Evolutionary conservation across 176 grass and related monocot species (phyloP).

Genomic region (Calamus simplicifolius): DNA sequence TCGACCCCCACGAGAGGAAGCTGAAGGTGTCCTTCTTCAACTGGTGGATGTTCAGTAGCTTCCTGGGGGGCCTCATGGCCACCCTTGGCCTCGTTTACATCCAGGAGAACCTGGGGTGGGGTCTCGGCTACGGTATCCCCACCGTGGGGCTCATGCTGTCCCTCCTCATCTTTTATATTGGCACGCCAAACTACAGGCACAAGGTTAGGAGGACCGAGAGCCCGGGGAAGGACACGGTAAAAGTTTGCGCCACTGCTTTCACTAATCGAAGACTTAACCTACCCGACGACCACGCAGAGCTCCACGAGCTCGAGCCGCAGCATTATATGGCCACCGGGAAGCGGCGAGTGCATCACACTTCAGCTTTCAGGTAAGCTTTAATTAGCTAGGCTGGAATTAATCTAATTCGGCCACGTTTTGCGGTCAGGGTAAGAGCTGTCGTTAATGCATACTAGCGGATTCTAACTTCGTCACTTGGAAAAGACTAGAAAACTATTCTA

Average conservation of each 20-base stretch:
- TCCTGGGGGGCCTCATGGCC: conserved; percentile 45
- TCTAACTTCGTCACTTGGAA: too few species aligned
- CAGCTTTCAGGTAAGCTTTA: conserved; percentile 24
- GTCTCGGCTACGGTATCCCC: conserved; percentile 49
- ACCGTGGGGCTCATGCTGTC: conserved; percentile 43
- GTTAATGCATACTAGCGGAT: too few species aligned
- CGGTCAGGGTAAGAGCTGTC: too few species aligned
- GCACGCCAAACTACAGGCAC: conserved; percentile 56
- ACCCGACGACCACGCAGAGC: neutral
- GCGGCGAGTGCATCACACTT: conserved; percentile 31
- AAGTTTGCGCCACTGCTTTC: conserved; percentile 26
- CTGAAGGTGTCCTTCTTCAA: conserved; percentile 70
- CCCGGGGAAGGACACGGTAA: conserved; percentile 28
- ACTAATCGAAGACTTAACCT: conserved; percentile 15
- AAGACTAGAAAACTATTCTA: too few species aligned
- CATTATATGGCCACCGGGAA: conserved; percentile 29
- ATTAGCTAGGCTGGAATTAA: neutral
- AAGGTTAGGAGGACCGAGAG: conserved; percentile 25
- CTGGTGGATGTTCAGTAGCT: conserved; percentile 87
- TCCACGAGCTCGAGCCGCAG: conserved; percentile 35
- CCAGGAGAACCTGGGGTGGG: conserved; percentile 70
- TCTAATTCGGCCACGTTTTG: neutral
- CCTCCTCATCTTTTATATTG: conserved; percentile 38
- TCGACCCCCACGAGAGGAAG: conserved; percentile 27
- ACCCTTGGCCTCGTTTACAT: conserved; percentile 51